These are phyloP conservation scores for Plasmodium knowlesi DNA, from an alignment of 169 alveolate species.

Conservation along the genomic window DNA sequence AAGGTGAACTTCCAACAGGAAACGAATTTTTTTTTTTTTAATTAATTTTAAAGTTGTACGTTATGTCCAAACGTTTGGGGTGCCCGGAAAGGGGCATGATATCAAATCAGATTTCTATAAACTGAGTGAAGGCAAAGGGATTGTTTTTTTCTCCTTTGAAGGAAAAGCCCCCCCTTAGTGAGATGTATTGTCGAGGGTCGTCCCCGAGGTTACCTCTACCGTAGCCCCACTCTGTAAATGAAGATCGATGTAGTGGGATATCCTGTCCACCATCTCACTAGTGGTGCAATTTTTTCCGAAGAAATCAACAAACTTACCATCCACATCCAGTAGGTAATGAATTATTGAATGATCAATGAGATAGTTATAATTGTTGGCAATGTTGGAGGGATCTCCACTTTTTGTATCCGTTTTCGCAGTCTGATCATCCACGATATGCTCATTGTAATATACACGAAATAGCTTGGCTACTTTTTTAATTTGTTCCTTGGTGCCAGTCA, in stretches of 20 bases:
- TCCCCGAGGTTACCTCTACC: not conserved
- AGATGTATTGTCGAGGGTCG: not conserved
- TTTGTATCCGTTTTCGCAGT: not conserved
- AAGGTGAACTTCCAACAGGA: not conserved
- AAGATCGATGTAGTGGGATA: slow-evolving; percentile 52
- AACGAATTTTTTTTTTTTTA: not conserved
- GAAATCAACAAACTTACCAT: slow-evolving; percentile 91
- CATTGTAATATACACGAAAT: slow-evolving; percentile 84
- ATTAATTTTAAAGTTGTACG: not conserved
- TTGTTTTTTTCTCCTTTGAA: not conserved
- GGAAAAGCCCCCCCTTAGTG: not conserved
- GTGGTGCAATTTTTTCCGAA: slow-evolving; percentile 91
- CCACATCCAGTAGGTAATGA: slow-evolving; percentile 87
- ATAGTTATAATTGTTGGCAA: slow-evolving; percentile 82
- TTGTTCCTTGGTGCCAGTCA: slow-evolving; percentile 83
- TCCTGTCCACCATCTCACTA: slow-evolving; percentile 82
- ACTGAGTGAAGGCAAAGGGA: not conserved
- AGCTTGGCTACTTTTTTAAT: slow-evolving; percentile 80
- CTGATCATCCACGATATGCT: slow-evolving; percentile 6
- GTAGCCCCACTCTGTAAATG: not conserved
- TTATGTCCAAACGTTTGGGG: not conserved
- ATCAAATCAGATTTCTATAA: not conserved
- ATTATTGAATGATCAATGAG: slow-evolving; percentile 92
- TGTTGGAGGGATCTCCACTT: slow-evolving; percentile 60
- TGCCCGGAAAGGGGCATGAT: not conserved